Percentiles rank a stretch among this genome's conserved stretches.
Evolutionary conservation across 257 asterid species (phyloP).

Genomic region (Forsythia viridissima): DNA sequence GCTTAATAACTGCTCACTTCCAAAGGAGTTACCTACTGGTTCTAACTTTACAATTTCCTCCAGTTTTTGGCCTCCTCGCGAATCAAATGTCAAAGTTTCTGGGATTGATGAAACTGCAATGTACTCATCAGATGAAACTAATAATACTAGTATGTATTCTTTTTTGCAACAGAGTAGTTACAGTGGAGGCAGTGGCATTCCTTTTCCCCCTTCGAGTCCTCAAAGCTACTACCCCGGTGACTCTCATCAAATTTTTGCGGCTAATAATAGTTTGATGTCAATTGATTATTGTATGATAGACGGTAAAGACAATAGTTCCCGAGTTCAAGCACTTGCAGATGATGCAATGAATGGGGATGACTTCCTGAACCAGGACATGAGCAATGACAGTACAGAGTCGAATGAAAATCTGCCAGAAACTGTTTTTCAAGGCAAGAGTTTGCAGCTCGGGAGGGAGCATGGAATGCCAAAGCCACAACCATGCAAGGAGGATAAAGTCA

Average conservation of each 20-base stretch:
- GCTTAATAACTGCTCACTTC: constrained; percentile 43
- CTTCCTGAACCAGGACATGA: constrained; percentile 41
- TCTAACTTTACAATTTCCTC: constrained; percentile 16
- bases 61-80: constrained; percentile 2
- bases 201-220: constrained; percentile 30
- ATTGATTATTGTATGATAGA: constrained; percentile 28
- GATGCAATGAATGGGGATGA: constrained; percentile 36
- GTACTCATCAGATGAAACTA: constrained; percentile 29
- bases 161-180: constrained; percentile 32
- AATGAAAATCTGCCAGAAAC: constrained; percentile 27
- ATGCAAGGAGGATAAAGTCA: constrained; percentile 22
- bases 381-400: constrained; percentile 37
- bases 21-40: constrained; percentile 31
- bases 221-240: constrained; percentile 29
- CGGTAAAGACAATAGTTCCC: constrained; percentile 21
- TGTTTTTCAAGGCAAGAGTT: constrained; percentile 21
- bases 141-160: constrained; percentile 17
- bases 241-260: constrained; percentile 22
- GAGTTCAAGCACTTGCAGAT: constrained; percentile 6
- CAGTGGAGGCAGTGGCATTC: constrained; percentile 24
- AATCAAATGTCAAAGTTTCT: constrained; percentile 16
- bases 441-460: neutral
- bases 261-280: constrained; percentile 23
- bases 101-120: constrained; percentile 26
- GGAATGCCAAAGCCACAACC: constrained; percentile 20